Conservation (phyloP, 768 basidiomycete species). For the Amyloporia xantha region DNA sequence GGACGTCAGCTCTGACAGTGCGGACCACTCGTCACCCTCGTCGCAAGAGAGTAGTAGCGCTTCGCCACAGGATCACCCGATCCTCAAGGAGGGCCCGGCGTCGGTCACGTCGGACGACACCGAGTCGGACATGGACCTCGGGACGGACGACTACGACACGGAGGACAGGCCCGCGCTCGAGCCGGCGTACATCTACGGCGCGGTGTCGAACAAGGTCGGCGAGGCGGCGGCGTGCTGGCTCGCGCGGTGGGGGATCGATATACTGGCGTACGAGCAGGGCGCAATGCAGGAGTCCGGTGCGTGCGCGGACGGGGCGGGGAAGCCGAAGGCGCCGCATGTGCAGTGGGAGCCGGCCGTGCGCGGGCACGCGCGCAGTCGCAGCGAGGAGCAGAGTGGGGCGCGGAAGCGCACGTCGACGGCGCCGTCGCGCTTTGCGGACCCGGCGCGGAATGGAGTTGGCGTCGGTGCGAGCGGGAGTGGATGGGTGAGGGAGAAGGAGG, state of each 20-base stretch:
- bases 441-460: background rate
- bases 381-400: background rate
- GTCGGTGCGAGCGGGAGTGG: background rate
- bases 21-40: no score
- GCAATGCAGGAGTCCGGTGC: slow-evolving; percentile 33
- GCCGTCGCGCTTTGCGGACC: slow-evolving; percentile 10
- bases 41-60: slow-evolving; percentile 1
- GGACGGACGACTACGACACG: slow-evolving; percentile 5
- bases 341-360: background rate
- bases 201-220: slow-evolving; percentile 86
- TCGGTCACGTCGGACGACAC: slow-evolving; percentile 13
- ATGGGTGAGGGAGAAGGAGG: slow-evolving; percentile 1
- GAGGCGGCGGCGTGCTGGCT: slow-evolving; percentile 88
- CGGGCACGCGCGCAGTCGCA: background rate
- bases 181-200: slow-evolving; percentile 65
- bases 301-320: background rate
- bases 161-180: slow-evolving; percentile 10
- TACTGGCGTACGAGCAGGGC: slow-evolving; percentile 66
- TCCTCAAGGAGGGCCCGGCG: slow-evolving; percentile 32
- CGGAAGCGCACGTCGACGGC: slow-evolving; percentile 27
- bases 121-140: slow-evolving; percentile 7
- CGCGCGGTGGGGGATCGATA: slow-evolving; percentile 75
- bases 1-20: background rate
- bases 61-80: slow-evolving; percentile 2
- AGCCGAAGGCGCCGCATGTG: background rate